Evolutionary conservation across 441 rosid species (phyloP).

Genomic region (Syzygium malaccense): DNA sequence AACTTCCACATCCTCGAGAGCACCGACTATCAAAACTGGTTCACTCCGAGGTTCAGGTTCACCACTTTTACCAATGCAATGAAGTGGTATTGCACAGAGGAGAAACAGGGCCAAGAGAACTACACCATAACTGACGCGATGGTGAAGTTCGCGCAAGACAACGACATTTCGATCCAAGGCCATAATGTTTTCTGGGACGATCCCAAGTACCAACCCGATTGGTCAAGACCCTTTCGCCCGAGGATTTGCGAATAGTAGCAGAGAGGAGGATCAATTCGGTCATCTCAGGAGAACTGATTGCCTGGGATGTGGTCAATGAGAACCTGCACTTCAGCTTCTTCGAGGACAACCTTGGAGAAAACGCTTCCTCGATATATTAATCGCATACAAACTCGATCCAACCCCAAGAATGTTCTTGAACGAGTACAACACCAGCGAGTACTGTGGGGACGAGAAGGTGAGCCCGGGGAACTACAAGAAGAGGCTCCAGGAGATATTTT

Average conservation of each 20-base stretch:
- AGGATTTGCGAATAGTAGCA: constrained; percentile 35
- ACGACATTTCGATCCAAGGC: constrained; percentile 55
- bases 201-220: constrained; percentile 44
- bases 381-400: constrained; percentile 45
- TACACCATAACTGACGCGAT: constrained; percentile 63
- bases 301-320: constrained; percentile 88
- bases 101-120: constrained; percentile 44
- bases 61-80: constrained; percentile 82
- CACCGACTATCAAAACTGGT: constrained; percentile 53
- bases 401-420: constrained; percentile 51
- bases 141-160: constrained; percentile 34
- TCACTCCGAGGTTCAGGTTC: constrained; percentile 48
- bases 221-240: constrained; percentile 32
- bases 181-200: constrained; percentile 80
- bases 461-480: constrained; percentile 25
- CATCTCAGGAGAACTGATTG: constrained; percentile 47
- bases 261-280: constrained; percentile 48
- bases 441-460: constrained; percentile 18
- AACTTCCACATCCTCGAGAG: constrained; percentile 48
- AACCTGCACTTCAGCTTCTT: constrained; percentile 66
- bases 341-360: constrained; percentile 54
- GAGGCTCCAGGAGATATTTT: constrained; percentile 40
- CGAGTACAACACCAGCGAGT: constrained; percentile 67
- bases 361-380: constrained; percentile 45
- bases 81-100: constrained; percentile 86